Base-by-base conservation (phyloP, 2,329 filamentous ascomycete species). In the Calycina marina region DNA sequence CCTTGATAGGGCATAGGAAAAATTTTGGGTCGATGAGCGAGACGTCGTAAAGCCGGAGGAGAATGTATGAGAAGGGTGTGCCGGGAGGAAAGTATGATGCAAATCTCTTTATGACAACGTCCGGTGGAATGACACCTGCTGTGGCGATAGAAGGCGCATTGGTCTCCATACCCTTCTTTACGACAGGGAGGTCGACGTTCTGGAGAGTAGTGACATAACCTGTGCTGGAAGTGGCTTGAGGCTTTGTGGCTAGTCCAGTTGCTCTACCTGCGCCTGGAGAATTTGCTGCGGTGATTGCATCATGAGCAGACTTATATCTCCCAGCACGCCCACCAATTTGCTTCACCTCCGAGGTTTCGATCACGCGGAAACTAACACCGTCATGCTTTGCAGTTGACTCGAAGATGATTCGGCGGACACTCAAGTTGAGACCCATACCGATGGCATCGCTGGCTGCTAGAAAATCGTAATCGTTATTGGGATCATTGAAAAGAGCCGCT, bases 381-480 rank as follows among this genome's bases (percentile, higher is more conserved):
- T 85, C 69, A 42, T 67, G 77, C 53, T 94, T 98, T 38, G 64
- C 59, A 2, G 76, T 67, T 1, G 77, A 66, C 48, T 93, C 83
- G 43, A 98, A 90, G 33, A 98, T 71, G 39, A 98, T 70, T 15
- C 92, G 79, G 51, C 85, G 90, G 52, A 94, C 84, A 56, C 75
- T 85, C 53, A 98, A 58, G 49, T 98, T 98, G 14, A 98, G 61
- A 1, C 92, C 90, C 88, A 98, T 96, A 22, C 90, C 90, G 40
- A 98, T 88, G 28, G 90, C 90, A 56, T 94, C 85, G 46, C 84
- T 94, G 6, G 92, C 90, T 15, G 90, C 86, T 4, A 98, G 63
- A 45, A 76, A 92, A 52, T 98, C 90, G 51, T 94, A 98, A 38
- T 94, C 86, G 52, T 92, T 98, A 51, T 93, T 58, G 0, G 85